phyloP scores from a whole-genome alignment of 768 basidiomycete species.

The Exsudoporus frostii region DNA sequence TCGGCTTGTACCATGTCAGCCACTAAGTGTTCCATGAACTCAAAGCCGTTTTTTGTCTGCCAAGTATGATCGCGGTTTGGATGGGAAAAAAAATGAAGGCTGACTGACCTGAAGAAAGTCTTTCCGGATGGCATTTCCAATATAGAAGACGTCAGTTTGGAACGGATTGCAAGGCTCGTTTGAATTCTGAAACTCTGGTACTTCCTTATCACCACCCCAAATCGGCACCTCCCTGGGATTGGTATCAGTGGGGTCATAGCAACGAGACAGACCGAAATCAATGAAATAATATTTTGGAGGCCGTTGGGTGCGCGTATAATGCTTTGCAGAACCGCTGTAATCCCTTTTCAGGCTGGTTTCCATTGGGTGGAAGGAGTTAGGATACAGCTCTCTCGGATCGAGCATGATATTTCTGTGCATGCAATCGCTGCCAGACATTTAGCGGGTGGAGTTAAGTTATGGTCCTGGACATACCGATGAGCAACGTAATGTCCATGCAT shows the following conservation, averaged over 20 bases:
- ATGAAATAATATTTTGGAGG: neutral
- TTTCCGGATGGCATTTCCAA: neutral
- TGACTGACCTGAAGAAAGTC: neutral
- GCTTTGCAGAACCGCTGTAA: neutral
- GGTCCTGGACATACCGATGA: no score
- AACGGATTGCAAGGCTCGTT: neutral
- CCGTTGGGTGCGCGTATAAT: neutral
- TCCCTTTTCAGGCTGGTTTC: neutral
- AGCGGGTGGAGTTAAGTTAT: no score
- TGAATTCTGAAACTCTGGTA: neutral
- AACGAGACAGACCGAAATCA: neutral
- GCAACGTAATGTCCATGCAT: no score
- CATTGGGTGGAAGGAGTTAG: neutral
- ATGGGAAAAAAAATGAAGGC: neutral
- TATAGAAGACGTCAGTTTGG: neutral
- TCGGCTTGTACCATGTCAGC: neutral
- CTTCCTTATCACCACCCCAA: neutral
- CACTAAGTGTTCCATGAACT: neutral
- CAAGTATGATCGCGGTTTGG: neutral
- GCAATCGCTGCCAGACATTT: no score
- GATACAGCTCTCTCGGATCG: neutral
- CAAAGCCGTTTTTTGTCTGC: neutral
- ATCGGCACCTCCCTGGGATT: neutral
- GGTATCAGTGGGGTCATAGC: neutral
- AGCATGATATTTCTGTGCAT: no score